A percentile compares a stretch with the other conserved stretches of the same genome.
phyloP scores from a whole-genome alignment of 345 rosid genomes.

The Isatis tinctoria region DNA sequence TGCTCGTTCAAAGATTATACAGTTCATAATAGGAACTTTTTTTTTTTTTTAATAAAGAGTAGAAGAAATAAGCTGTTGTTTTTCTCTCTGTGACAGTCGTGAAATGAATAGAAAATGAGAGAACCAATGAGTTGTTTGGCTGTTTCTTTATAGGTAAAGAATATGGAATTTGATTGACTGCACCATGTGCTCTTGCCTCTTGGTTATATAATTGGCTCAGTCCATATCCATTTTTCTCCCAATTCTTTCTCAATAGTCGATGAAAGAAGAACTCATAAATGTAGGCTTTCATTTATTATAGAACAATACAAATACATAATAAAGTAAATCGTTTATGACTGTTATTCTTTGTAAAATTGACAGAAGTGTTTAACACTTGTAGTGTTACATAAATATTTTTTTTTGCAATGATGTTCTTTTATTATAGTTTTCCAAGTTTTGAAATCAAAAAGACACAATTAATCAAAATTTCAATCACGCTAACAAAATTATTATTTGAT shows the following conservation, averaged over 20 bases:
- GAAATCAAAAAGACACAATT: background rate
- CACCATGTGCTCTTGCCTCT: constrained; percentile 24
- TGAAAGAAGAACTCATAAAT: background rate
- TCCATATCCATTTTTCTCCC: background rate
- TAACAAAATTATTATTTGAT: too few species aligned
- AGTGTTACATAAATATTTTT: too few species aligned
- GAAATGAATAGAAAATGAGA: background rate
- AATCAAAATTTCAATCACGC: too few species aligned
- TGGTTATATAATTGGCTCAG: background rate
- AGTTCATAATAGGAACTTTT: constrained; percentile 4
- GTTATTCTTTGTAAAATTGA: background rate
- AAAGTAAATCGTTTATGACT: background rate
- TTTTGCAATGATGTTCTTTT: too few species aligned
- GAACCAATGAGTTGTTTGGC: constrained; percentile 7
- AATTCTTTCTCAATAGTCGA: background rate
- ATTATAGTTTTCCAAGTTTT: too few species aligned
- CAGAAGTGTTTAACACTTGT: background rate
- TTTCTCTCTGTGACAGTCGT: background rate
- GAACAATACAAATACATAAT: background rate
- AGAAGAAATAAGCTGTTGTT: background rate
- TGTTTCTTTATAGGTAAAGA: constrained; percentile 1
- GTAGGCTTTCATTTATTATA: background rate
- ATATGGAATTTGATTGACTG: constrained; percentile 1
- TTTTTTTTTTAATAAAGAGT: background rate
- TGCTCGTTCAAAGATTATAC: constrained; percentile 3